Conservation (phyloP, 2,329 filamentous ascomycete genomes). For the Hymenoscyphus salicellus region DNA sequence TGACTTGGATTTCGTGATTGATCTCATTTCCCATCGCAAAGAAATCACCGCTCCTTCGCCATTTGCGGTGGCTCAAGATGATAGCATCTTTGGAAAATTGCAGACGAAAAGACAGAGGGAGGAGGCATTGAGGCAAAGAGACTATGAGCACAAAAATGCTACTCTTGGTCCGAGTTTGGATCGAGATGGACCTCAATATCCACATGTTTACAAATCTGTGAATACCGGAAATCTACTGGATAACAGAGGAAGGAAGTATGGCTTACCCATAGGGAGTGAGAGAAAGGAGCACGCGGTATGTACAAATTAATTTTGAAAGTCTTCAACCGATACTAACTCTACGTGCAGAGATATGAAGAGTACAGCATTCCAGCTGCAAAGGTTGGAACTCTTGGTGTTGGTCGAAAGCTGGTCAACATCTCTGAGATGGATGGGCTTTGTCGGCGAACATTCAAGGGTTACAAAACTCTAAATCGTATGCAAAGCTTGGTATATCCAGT, state of each 20-base stretch:
- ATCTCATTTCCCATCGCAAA: slow-evolving; percentile 75
- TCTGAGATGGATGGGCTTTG: slow-evolving; percentile 85
- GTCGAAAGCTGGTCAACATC: slow-evolving; percentile 75
- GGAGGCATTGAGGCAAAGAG: slow-evolving; percentile 69
- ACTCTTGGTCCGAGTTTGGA: slow-evolving; percentile 67
- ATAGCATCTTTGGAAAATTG: slow-evolving; percentile 54
- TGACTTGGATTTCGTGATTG: slow-evolving; percentile 87
- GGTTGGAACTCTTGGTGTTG: slow-evolving; percentile 68
- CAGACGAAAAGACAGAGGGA: slow-evolving; percentile 76
- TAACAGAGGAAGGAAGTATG: slow-evolving; percentile 75
- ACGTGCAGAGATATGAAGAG: slow-evolving; percentile 77
- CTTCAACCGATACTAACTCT: slow-evolving; percentile 12
- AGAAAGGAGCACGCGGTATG: slow-evolving; percentile 57
- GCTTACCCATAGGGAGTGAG: slow-evolving; percentile 71
- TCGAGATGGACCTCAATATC: slow-evolving; percentile 73
- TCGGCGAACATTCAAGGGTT: slow-evolving; percentile 86
- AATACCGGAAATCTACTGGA: slow-evolving; percentile 84
- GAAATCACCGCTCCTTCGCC: slow-evolving; percentile 57
- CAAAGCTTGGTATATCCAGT: slow-evolving; percentile 95
- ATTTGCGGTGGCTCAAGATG: slow-evolving; percentile 34
- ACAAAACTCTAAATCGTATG: slow-evolving; percentile 94
- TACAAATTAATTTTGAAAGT: not conserved
- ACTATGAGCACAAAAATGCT: slow-evolving; percentile 79
- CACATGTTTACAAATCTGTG: slow-evolving; percentile 86
- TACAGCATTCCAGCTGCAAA: slow-evolving; percentile 79